Base-by-base conservation (phyloP, 2,329 filamentous ascomycete species). In the Chaetothyriales sp. region DNA sequence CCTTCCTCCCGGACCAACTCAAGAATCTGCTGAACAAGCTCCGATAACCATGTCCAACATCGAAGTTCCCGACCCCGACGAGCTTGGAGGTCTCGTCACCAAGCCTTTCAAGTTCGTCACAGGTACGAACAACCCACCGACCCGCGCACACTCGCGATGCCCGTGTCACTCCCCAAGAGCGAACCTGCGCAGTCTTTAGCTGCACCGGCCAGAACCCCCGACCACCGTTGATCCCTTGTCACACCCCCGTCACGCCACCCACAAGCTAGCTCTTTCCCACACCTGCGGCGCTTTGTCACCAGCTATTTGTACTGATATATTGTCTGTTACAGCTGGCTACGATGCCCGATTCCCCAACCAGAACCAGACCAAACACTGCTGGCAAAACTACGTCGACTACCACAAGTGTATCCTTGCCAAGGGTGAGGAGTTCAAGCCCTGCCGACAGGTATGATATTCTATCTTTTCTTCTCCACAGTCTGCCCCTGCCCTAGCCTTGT, bases 371-470 rank as follows among this genome's bases (percentile, higher is more conserved):
- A 95, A 95, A 84, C 89, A 98, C 81, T 98, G 92, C 86, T 98
- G 92, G 92, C 93, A 98, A 73, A 98, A 98, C 81, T 98, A 98
- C 75, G 92, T 98, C 76, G 92, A 98, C 74, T 96, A 98, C 80
- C 86, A 98, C 83, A 98, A 98, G 81, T 98, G 92, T 78, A 88
- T 95, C 73, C 77, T 83, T 68, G 90, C 89, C 74, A 96, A 96
- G 81, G 90, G 90, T 73, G 90, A 96, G 78, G 89, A 95, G 68
- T 96, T 96, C 72, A 83, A 86, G 64, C 90, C 90, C 60, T 96
- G 90, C 84, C 84, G 83, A 66, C 89, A 95, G 84, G 89, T 95
- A 82, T 60, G 69, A 51, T 18, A 25, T 28, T n/a, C 9, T 45
- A 5, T 9, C 43, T 45, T 18, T 6, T 26, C 18, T 26, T 10